Base-by-base conservation (phyloP, 2,329 filamentous ascomycete genomes). In the Polytolypa hystricis region DNA sequence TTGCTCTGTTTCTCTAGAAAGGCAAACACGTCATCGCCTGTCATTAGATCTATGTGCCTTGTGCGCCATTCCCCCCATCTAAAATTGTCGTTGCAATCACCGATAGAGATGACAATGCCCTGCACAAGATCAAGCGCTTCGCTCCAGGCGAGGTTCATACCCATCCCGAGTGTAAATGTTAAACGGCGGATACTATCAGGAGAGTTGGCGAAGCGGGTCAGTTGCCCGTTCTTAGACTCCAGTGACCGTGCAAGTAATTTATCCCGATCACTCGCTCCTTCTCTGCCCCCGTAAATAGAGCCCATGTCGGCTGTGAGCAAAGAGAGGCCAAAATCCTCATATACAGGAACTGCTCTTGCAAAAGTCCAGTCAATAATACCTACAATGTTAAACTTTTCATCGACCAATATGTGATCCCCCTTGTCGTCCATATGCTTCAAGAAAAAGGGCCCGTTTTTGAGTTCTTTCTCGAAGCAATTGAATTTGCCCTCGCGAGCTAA, bases 341-440 rank as follows among this genome's bases (percentile, higher is more conserved):
- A 7, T 7, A n/a, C 21, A 25, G 60, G 44, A 12, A 54, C 51
- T 9, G 54, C 50, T 34, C 54, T 37, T 16, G 57, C 53, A 55
- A 54, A 63, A 39, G 65, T 57, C 64, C 63, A 71, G 42, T 71
- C 65, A 37, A 70, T 64, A 19, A 71, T 65, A 1, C 64, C 64
- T 4, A 61, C 68, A 20, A 71, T 60, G 38, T 66, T 64, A 40
- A 55, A 65, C 5, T 66, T 33, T 3, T 65, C 53, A 39, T 71
- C 61, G 2, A 61, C 59, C 1, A 71, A 49, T 9, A 71, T 57
- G 32, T 70, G 65, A 37, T 69, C 64, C 2, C 63, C 66, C 45
- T 69, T 71, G 42, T 70, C 65, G 38, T 67, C 61, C 11, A 55
- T 47, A 43, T 67, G 59, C 42, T 66, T 69, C 8, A 71, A 47